Evolutionary conservation across 768 basidiomycete species (phyloP).

Genomic region (Pleurotus platypus): DNA sequence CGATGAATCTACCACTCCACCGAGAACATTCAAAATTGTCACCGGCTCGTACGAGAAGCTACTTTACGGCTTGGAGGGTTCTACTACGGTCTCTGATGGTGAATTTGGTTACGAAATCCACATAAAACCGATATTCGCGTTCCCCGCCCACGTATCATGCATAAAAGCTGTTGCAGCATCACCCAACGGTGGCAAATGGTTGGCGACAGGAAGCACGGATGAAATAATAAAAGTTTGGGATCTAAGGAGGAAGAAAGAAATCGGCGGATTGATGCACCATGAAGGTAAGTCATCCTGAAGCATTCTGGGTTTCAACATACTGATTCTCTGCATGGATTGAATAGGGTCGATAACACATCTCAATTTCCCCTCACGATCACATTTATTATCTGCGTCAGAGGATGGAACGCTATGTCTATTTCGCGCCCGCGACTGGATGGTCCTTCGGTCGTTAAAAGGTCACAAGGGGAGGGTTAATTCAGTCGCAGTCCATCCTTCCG

Average conservation of each 20-base stretch:
- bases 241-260: slow-evolving; percentile 83
- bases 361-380: slow-evolving; percentile 81
- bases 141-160: slow-evolving; percentile 93
- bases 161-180: slow-evolving; percentile 89
- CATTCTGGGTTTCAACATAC: background rate
- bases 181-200: slow-evolving; percentile 90
- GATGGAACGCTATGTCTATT: slow-evolving; percentile 91
- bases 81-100: slow-evolving; percentile 31
- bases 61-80: slow-evolving; percentile 83
- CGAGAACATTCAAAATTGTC: slow-evolving; percentile 76
- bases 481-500: slow-evolving; percentile 89
- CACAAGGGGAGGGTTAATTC: slow-evolving; percentile 92
- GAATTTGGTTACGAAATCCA: slow-evolving; percentile 29
- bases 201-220: slow-evolving; percentile 93
- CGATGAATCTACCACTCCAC: slow-evolving; percentile 25
- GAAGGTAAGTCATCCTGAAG: slow-evolving; percentile 54
- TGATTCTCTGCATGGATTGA: background rate
- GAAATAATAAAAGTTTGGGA: slow-evolving; percentile 99
- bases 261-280: slow-evolving; percentile 94
- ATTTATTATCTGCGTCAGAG: slow-evolving; percentile 88
- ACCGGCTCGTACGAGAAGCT: slow-evolving; percentile 97
- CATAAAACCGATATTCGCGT: slow-evolving; percentile 86
- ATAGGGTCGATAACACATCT: slow-evolving; percentile 90
- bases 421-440: slow-evolving; percentile 90
- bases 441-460: slow-evolving; percentile 83